Base-by-base conservation (phyloP, 83 land plant genomes). In the Thuja plicata region DNA sequence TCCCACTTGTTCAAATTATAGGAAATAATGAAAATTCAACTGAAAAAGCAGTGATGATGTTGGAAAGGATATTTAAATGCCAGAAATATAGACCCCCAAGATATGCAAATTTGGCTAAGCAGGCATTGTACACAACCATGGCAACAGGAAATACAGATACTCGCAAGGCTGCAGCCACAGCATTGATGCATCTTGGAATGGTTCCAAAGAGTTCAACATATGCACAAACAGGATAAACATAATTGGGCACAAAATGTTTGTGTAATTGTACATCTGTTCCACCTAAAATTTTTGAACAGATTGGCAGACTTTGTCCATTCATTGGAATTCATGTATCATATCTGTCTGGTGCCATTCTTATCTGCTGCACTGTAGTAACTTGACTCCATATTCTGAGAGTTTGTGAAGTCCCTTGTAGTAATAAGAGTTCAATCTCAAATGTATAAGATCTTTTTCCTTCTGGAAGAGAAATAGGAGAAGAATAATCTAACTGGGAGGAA, bases 131-230 rank as follows among this genome's bases (percentile, higher is more conserved):
- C 40, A 83, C 81, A 46, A 89, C 91, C 46, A 89, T 90, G 91
- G 85, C 91, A 84, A 70, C 91, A 55, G 91, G 91, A 62, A 88
- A 60, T 46, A 35, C 84, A 54, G 88, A 86, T 41, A 87, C 87
- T 52, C 87, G 91, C 71, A 85, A 52, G 62, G 45, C 80, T 71
- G 91, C 91, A 83, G 91, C 91, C 1, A 90, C 79, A 62, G 91
- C 91, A 21, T 46, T 90, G 87, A 90, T 90, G 91, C 91, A 90
- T 86, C 90, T 90, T 66, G 88, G 87, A 55, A 48, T 84, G 91
- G 90, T 90, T 81, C 87, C 91, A 17, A 66, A 73, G 37, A 91
- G 73, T 66, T 89, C 91, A 62, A 89, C 88, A 45, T 90, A 90
- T 54, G 84, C 91, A 24, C 16, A 45, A 0, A 82, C 85, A 34